Evolutionary conservation across 345 rosid genomes (phyloP).

Genomic region (Hevea brasiliensis): DNA sequence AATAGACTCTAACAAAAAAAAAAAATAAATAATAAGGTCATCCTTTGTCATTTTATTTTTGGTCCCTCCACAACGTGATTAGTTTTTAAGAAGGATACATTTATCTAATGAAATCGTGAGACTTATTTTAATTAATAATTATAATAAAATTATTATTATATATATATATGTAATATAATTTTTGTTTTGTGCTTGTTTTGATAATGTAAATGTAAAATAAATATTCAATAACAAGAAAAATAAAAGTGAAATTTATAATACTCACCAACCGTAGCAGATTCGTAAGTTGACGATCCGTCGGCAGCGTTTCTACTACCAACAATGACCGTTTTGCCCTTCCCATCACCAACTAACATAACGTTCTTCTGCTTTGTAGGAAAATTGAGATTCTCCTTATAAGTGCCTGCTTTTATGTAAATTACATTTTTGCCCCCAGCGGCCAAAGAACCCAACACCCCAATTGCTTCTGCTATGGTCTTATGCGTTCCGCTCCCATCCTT

Average conservation of each 20-base stretch:
- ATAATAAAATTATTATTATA: no score
- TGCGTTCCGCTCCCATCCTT: conserved; percentile 16
- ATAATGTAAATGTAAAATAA: no score
- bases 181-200: no score
- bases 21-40: no score
- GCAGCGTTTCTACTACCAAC: conserved; percentile 33
- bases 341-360: conserved; percentile 62
- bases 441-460: conserved; percentile 17
- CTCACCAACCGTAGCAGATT: conserved; percentile 56
- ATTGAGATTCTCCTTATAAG: conserved; percentile 44
- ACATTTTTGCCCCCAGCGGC: conserved; percentile 41
- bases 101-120: no score
- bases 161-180: no score
- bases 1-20: no score
- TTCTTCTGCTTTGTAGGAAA: conserved; percentile 50
- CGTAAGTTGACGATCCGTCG: conserved; percentile 48
- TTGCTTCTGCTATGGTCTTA: conserved; percentile 42
- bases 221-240: no score
- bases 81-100: no score
- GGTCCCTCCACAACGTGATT: no score
- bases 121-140: no score
- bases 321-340: conserved; percentile 53
- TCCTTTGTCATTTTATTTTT: no score
- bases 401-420: conserved; percentile 55
- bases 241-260: background rate